These are phyloP conservation scores for Potentilla sterilis DNA, from an alignment of 306 rosid species.

Conservation along the genomic window DNA sequence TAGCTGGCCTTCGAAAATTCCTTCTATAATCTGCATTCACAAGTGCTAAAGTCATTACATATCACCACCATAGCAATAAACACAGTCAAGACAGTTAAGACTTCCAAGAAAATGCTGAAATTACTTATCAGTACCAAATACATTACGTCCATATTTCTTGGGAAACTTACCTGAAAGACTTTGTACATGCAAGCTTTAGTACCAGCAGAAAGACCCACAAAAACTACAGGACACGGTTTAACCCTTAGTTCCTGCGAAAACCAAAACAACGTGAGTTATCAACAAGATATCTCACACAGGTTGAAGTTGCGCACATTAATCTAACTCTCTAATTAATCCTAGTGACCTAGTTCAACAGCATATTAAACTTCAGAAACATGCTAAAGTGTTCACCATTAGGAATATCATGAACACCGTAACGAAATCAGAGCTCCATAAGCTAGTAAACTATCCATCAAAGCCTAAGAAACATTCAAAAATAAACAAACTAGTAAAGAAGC, in stretches of 20 bases:
- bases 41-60: slow-evolving; percentile 19
- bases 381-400: not conserved
- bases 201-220: slow-evolving; percentile 80
- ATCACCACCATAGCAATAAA: slow-evolving; percentile 3
- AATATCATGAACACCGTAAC: not conserved
- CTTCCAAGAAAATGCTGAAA: slow-evolving; percentile 16
- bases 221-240: slow-evolving; percentile 74
- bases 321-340: not conserved
- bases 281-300: not conserved
- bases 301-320: slow-evolving; percentile 18
- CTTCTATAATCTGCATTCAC: slow-evolving; percentile 73
- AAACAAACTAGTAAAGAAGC: not conserved
- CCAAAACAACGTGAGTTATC: slow-evolving; percentile 16
- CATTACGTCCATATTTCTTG: not conserved
- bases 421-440: slow-evolving; percentile 12
- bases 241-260: slow-evolving; percentile 67
- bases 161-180: slow-evolving; percentile 65
- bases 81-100: slow-evolving; percentile 14
- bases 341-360: not conserved
- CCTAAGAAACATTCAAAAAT: slow-evolving; percentile 16
- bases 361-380: not conserved
- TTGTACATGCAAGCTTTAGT: slow-evolving; percentile 87
- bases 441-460: slow-evolving; percentile 19
- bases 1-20: slow-evolving; percentile 61
- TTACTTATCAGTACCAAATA: slow-evolving; percentile 14